phyloP scores from a whole-genome alignment of 805 yeast genomes.

The Cyberlindnera maclurae region DNA sequence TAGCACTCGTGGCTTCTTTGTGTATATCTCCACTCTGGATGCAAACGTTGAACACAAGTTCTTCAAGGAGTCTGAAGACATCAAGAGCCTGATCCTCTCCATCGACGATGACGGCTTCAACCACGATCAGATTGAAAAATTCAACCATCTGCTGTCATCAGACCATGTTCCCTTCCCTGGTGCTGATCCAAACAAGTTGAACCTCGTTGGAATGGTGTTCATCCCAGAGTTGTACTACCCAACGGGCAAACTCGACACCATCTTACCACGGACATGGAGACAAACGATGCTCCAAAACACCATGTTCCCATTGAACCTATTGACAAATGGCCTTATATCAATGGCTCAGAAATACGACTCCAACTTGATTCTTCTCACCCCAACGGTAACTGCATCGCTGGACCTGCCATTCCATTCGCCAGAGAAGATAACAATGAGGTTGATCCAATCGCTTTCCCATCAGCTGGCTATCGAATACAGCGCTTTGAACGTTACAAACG shows the following conservation, averaged over 20 bases:
- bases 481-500: conserved; percentile 34
- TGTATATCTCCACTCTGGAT: conserved; percentile 53
- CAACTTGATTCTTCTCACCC: conserved; percentile 45
- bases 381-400: conserved; percentile 48
- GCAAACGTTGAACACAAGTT: conserved; percentile 30
- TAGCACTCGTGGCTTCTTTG: conserved; percentile 74
- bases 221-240: conserved; percentile 67
- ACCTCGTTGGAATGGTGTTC: conserved; percentile 58
- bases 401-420: conserved; percentile 58
- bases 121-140: conserved; percentile 36
- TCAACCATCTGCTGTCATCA: conserved; percentile 41
- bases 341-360: conserved; percentile 44
- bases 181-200: conserved; percentile 47
- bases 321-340: conserved; percentile 48
- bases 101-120: conserved; percentile 35
- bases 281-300: conserved; percentile 38
- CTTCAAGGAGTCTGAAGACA: conserved; percentile 58
- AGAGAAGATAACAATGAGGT: conserved; percentile 46
- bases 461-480: conserved; percentile 34
- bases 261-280: conserved; percentile 45
- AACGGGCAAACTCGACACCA: conserved; percentile 56
- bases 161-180: conserved; percentile 56
- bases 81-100: conserved; percentile 53
- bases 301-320: conserved; percentile 41
- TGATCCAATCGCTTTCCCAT: conserved; percentile 32